A percentile compares a stretch with the other conserved stretches of the same genome.
These are phyloP conservation scores for Remersonia thermophila DNA, from an alignment of 2,329 filamentous ascomycete genomes.

Conservation along the genomic window DNA sequence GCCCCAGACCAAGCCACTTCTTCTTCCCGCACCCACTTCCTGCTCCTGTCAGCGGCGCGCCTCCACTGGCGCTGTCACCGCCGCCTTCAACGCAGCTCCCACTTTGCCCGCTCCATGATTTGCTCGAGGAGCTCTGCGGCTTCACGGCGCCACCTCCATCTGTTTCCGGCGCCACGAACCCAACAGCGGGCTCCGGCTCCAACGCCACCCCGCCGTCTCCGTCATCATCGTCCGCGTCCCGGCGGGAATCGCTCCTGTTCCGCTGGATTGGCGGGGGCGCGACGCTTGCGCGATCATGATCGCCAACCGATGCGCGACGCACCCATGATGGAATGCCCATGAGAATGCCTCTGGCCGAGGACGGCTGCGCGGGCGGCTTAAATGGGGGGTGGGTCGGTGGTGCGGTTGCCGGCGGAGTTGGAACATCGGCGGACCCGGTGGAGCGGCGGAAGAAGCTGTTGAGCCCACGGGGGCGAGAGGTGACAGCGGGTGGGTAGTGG, in stretches of 20 bases:
- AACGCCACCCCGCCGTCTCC: constrained; percentile 5
- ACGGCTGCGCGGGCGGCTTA: constrained; percentile 5
- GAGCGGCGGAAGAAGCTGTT: constrained; percentile 41
- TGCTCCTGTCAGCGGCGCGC: constrained; percentile 1
- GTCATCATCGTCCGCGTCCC: constrained; percentile 1
- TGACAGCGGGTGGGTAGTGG: constrained; percentile 40
- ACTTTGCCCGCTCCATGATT: constrained; percentile 2
- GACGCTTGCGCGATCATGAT: constrained; percentile 35
- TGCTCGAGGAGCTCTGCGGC: not conserved
- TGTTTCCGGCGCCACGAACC: not conserved
- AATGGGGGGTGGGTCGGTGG: constrained; percentile 17
- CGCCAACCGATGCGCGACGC: constrained; percentile 22
- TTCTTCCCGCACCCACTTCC: constrained; percentile 3
- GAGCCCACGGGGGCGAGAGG: constrained; percentile 31
- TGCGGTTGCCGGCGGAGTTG: constrained; percentile 14
- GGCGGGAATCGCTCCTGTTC: constrained; percentile 17
- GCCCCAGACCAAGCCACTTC: constrained; percentile 11
- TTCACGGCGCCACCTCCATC: not conserved
- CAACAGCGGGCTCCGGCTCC: not conserved
- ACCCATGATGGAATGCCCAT: constrained; percentile 31
- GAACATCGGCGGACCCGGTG: constrained; percentile 25
- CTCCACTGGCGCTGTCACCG: not conserved
- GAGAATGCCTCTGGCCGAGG: not conserved
- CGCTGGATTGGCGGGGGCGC: constrained; percentile 46
- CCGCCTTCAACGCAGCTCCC: not conserved